Conservation (phyloP, 306 rosid species). For the Vicia faba region DNA sequence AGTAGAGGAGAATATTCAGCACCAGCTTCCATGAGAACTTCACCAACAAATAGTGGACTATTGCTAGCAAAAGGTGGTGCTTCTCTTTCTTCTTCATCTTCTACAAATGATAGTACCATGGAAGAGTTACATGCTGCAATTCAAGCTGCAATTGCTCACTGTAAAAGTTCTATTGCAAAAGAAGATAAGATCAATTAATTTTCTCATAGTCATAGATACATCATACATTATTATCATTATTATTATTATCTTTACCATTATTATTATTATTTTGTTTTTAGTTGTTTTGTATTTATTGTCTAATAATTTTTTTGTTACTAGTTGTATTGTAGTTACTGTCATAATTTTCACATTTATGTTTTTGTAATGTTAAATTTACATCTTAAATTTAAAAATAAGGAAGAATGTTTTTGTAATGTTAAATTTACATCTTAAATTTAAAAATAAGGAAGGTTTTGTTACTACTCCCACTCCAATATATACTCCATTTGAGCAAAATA, state of each 20-base stretch:
- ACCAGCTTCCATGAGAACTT: conserved; percentile 93
- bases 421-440: background rate
- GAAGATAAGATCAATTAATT: conserved; percentile 54
- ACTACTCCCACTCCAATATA: background rate
- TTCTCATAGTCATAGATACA: conserved; percentile 26
- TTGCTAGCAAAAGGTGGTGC: conserved; percentile 54
- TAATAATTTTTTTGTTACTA: conserved; percentile 5
- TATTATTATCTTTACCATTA: no score
- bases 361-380: conserved; percentile 17
- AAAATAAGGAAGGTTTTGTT: no score
- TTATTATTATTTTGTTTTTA: background rate
- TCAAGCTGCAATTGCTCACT: conserved; percentile 99
- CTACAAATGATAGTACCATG: conserved; percentile 79
- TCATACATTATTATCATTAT: background rate
- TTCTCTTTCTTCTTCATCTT: conserved; percentile 58
- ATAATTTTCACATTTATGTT: conserved; percentile 31
- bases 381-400: background rate
- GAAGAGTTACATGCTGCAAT: conserved; percentile 97
- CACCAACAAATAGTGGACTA: conserved; percentile 87
- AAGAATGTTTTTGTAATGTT: conserved; percentile 7
- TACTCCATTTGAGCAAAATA: background rate
- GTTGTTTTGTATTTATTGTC: background rate
- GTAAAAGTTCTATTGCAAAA: conserved; percentile 81
- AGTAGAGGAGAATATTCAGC: conserved; percentile 81
- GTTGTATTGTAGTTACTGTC: conserved; percentile 19